Base-by-base conservation (phyloP, 331 rosid genomes). In the Rhamnella rubrinervis region DNA sequence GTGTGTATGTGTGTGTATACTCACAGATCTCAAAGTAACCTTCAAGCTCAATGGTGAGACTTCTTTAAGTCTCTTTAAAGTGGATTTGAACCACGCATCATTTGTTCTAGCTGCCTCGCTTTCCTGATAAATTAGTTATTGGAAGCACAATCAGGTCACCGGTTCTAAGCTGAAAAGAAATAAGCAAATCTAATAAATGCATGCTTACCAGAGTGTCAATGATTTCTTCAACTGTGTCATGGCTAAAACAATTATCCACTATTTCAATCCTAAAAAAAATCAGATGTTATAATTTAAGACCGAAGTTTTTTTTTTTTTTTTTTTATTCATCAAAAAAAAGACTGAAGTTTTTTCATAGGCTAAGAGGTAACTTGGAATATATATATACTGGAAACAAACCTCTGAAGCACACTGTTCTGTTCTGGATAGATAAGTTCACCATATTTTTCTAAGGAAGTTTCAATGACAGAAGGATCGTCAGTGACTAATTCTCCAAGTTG, bases 381-480 rank as follows among this genome's bases (percentile, higher is more conserved):
- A 59, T 52, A 9, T 61, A 39, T 60, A 69, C 44, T 18, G 15
- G 37, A 28, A 37, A 53, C 87, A 68, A 70, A 93, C 97, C 98
- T 93, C 61, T 82, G 77, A 59, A 91, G 75, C 50, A 80, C 81
- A 67, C 91, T 88, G 17, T 57, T 70, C 66, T 74, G 65, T 58
- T 84, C 87, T 21, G 81, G 89, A 50, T 71, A 78, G 63, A 75
- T 88, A 68, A 81, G 83, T 63, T 91, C 97, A 60, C 89, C 80
- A 76, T 78, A 85, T 76, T 90, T 88, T 61, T 89, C 95, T 66
- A 93, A 77, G 75, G 91, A 83, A 70, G 89, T 67, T 83, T 87
- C 98, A 66, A 91, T 60, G 62, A 85, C 86, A 21, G 98, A 91
- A n/a, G 98, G 97, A 38, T 93, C 97, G 66, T 93, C 95, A 1